phyloP scores from a whole-genome alignment of 208 protist genomes.

The Trypanosoma scelopori region DNA sequence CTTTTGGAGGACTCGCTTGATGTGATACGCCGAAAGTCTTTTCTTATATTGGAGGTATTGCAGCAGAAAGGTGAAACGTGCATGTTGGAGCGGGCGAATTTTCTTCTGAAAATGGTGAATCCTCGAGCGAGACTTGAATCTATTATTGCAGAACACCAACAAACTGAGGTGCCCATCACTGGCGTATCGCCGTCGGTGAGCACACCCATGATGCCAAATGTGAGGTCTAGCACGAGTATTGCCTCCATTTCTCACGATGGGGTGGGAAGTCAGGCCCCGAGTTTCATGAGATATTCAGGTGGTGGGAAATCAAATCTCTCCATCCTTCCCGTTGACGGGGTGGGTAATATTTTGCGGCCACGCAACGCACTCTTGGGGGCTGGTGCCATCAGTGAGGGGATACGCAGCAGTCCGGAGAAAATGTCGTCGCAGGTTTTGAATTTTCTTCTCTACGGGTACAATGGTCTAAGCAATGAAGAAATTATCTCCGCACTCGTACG shows the following conservation, averaged over 20 bases:
- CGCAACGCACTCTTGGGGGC: slow-evolving; percentile 14
- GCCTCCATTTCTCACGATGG: slow-evolving; percentile 21
- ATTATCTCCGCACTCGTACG: slow-evolving; percentile 38
- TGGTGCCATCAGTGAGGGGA: slow-evolving; percentile 9
- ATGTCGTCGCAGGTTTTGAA: slow-evolving; percentile 59
- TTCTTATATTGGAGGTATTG: slow-evolving; percentile 78
- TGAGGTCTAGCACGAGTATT: slow-evolving; percentile 16
- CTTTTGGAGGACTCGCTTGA: slow-evolving; percentile 46
- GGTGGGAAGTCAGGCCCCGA: slow-evolving; percentile 14
- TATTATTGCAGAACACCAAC: slow-evolving; percentile 57
- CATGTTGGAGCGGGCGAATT: slow-evolving; percentile 66
- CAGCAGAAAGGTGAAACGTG: slow-evolving; percentile 66
- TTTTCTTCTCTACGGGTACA: slow-evolving; percentile 58
- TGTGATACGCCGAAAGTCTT: slow-evolving; percentile 61
- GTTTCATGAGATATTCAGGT: slow-evolving; percentile 7
- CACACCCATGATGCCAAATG: slow-evolving; percentile 6
- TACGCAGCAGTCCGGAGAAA: slow-evolving; percentile 29
- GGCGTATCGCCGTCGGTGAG: slow-evolving; percentile 9
- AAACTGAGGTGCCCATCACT: slow-evolving; percentile 68
- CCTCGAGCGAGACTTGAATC: slow-evolving; percentile 57
- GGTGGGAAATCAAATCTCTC: slow-evolving; percentile 18
- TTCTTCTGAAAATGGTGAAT: slow-evolving; percentile 70
- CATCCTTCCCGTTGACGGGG: slow-evolving; percentile 10
- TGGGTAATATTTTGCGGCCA: slow-evolving; percentile 24
- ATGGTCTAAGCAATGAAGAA: slow-evolving; percentile 38